Evolutionary conservation across 495 filamentous ascomycete species (phyloP), one percentile per base, ranked within the genome.

Genomic region (Lepraria neglecta): DNA sequence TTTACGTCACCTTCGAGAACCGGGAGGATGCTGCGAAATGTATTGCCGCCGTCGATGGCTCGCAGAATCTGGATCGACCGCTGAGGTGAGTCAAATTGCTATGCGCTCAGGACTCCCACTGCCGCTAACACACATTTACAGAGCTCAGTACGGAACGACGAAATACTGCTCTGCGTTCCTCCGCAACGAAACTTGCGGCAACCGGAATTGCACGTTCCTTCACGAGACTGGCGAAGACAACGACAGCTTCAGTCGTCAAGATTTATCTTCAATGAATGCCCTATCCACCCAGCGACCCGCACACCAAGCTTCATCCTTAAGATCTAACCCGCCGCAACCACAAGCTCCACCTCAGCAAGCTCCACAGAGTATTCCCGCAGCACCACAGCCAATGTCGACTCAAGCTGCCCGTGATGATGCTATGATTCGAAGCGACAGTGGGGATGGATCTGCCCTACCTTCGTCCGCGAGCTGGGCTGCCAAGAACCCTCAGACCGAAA

Each of bases 131-230:
- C 35, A 6, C 6, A 61, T 56, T 24, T 28, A 45, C 56, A 87
- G 92, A 69, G 95, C 95, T 6, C 95, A 97, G 72, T 89, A 95
- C 58, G 95, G 95, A 24, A 99, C 95, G 9, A 99, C 95, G 3
- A 99, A 99, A 72, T 99, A 99, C 71, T 99, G 94, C 74, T 97
- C 94, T 1, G 94, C 94, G 10, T 99, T 92, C 78, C 80, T 99
- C 28, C 85, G 95, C 24, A 88, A 91, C 58, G 94, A 99, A 70
- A 84, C 83, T 60, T 99, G 94, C 74, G 88, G 86, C 40, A 99
- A 99, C 67, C 82, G 90, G 56, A 89, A 90, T 59, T 99, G 94
- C 74, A 99, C 96, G 79, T 99, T 99, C 73, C 74, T 99, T 45
- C 94, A 99, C 69, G 94, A 99, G 71, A 87, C 92, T 19, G 94